Conservation (phyloP, 1,284 basidiomycete species). For the Ustilago nuda region DNA sequence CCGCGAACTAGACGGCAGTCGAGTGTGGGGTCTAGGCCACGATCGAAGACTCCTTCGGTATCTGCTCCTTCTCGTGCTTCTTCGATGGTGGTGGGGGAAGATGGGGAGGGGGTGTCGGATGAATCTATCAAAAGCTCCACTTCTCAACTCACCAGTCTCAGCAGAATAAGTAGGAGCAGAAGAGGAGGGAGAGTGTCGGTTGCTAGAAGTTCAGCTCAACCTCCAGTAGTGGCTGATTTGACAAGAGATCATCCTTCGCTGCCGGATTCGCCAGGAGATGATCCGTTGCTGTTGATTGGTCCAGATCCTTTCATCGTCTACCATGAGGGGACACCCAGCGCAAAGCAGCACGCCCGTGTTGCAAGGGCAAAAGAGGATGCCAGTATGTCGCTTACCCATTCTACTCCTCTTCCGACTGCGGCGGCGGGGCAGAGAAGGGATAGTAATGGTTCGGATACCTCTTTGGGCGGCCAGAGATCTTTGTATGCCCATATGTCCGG, state of each 20-base stretch:
- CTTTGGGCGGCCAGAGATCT: slow-evolving; percentile 16
- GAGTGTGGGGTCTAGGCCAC: slow-evolving; percentile 4
- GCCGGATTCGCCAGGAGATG: slow-evolving; percentile 52
- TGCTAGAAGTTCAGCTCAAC: slow-evolving; percentile 17
- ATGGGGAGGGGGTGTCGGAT: slow-evolving; percentile 14
- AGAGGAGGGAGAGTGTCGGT: slow-evolving; percentile 11
- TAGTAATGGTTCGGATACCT: slow-evolving; percentile 11
- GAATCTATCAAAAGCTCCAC: slow-evolving; percentile 42
- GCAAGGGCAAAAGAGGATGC: slow-evolving; percentile 3
- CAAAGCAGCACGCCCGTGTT: slow-evolving; percentile 15
- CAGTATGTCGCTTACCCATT: slow-evolving; percentile 21
- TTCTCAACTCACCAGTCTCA: slow-evolving; percentile 19
- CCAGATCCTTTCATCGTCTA: slow-evolving; percentile 39
- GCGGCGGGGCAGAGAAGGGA: slow-evolving; percentile 18
- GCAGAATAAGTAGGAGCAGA: slow-evolving; percentile 8
- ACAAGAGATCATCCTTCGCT: slow-evolving; percentile 36
- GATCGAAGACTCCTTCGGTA: slow-evolving; percentile 36
- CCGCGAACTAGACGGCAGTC: slow-evolving; percentile 25
- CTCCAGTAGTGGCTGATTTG: slow-evolving; percentile 31
- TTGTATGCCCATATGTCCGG: slow-evolving; percentile 36
- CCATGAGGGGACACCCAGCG: slow-evolving; percentile 33
- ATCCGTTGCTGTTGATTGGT: slow-evolving; percentile 47
- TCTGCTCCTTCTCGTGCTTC: slow-evolving; percentile 24
- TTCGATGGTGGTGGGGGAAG: slow-evolving; percentile 15
- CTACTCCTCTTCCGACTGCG: slow-evolving; percentile 25